Base-by-base conservation (phyloP, 495 filamentous ascomycete genomes). In the Viridothelium virens region DNA sequence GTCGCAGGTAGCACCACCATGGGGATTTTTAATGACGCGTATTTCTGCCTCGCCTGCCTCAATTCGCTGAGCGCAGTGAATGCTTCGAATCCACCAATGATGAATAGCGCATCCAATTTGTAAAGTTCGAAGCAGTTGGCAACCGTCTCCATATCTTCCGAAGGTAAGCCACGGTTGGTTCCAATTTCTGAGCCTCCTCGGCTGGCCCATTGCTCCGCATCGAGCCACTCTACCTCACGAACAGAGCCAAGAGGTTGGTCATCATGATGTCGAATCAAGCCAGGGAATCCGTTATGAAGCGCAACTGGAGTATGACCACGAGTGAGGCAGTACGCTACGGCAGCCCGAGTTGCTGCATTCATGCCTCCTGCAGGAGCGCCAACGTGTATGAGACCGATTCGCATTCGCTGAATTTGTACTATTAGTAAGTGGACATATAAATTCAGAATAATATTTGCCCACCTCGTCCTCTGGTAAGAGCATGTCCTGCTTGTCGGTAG, bases 331-430 rank as follows among this genome's bases (percentile, higher is more conserved):
- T 96, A 99, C n/a, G 91, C 90, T 11, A 96, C 92, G 11, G 91
- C 94, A 18, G 91, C 94, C 63, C 95, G 87, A 18, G 96, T 96
- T 31, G 95, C 93, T 53, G 92, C 91, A 77, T 99, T 99, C 87
- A 99, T 97, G 74, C 95, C 95, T 72, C 94, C 95, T n/a, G 95
- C 95, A 5, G 95, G 95, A 37, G 95, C 95, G 69, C 95, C 95
- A 65, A 98, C 91, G 72, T 99, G 96, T 74, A 99, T 89, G 68
- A 97, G 93, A 6, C 89, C 94, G 71, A 99, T 91, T 46, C 85
- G 86, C 91, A 97, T 92, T 70, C 87, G 87, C 90, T 95, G 64
- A 10, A 18, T 63, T 47, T 6, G 14, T 36, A n/a, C 31, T 18
- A 7, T 59, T 36, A 59, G 53, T 36, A 36, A 59, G 31, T 12